Evolutionary conservation across 169 alveolate species (phyloP).

Genomic region (Eimeria zaria): DNA sequence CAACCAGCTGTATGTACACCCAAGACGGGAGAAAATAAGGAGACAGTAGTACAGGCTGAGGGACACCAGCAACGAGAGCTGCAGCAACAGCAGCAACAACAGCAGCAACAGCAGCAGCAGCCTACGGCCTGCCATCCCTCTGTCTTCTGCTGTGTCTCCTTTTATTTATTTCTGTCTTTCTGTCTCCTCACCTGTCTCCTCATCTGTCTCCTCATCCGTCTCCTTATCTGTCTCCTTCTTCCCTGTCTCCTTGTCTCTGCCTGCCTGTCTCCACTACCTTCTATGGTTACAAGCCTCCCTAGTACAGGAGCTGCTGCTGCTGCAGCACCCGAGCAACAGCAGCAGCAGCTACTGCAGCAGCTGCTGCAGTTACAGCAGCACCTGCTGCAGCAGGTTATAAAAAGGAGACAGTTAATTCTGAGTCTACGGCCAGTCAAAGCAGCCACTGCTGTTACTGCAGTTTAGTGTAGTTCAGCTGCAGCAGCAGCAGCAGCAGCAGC

Average conservation of each 20-base stretch:
- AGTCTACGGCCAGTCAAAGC: too few species aligned
- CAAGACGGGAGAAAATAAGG: too few species aligned
- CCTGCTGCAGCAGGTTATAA: neutral
- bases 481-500: too few species aligned
- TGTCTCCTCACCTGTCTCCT: too few species aligned
- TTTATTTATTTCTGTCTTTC: neutral
- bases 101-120: slow-evolving; percentile 13
- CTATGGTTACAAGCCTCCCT: neutral
- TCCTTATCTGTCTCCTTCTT: too few species aligned
- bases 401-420: neutral
- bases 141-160: neutral
- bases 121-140: neutral
- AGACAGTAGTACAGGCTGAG: too few species aligned
- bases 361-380: neutral
- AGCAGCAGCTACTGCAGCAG: neutral
- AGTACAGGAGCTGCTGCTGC: slow-evolving; percentile 4
- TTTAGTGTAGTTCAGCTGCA: too few species aligned
- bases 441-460: too few species aligned
- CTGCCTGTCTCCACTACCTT: too few species aligned
- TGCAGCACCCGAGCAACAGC: neutral
- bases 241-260: too few species aligned
- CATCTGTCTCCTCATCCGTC: too few species aligned
- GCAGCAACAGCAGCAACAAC: neutral
- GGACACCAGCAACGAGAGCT: neutral
- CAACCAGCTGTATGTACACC: too few species aligned